phyloP scores from a whole-genome alignment of 1,284 basidiomycete species.

The Melampsora abietis-canadensis region DNA sequence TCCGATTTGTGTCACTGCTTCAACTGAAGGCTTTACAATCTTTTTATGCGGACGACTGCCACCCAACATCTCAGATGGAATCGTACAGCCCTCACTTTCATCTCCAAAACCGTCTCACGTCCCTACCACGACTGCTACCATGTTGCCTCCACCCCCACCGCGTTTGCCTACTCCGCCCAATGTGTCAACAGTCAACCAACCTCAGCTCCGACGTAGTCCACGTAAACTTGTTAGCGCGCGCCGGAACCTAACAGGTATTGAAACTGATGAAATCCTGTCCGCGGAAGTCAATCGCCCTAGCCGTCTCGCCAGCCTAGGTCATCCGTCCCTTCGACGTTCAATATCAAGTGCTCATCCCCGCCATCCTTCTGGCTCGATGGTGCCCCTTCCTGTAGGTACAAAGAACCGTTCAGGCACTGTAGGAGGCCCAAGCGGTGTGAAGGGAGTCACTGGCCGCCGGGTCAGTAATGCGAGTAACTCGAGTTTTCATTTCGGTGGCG shows the following conservation, averaged over 20 bases:
- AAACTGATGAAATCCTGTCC: neutral
- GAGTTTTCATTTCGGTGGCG: conserved; percentile 31
- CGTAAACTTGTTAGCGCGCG: conserved; percentile 25
- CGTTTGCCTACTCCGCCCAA: conserved; percentile 23
- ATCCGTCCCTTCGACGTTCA: conserved; percentile 26
- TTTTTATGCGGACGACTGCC: conserved; percentile 36
- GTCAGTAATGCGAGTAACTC: conserved; percentile 40
- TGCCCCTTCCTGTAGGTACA: conserved; percentile 1
- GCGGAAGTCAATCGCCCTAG: conserved; percentile 4
- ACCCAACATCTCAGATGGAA: neutral
- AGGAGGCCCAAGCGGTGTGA: neutral
- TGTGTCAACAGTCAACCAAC: neutral
- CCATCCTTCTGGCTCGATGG: conserved; percentile 41
- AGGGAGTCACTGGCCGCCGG: conserved; percentile 6
- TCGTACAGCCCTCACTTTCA: conserved; percentile 13
- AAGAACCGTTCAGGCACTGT: conserved; percentile 5
- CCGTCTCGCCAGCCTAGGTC: conserved; percentile 27
- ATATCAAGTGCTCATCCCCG: conserved; percentile 20
- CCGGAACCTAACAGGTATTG: conserved; percentile 10
- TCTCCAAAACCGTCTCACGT: conserved; percentile 16
- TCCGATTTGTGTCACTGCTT: conserved; percentile 42
- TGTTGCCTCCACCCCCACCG: conserved; percentile 13
- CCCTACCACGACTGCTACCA: conserved; percentile 2
- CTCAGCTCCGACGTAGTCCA: conserved; percentile 33
- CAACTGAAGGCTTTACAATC: conserved; percentile 40